Evolutionary conservation across 768 basidiomycete genomes (phyloP).

Genomic region (Roridomyces roridus): DNA sequence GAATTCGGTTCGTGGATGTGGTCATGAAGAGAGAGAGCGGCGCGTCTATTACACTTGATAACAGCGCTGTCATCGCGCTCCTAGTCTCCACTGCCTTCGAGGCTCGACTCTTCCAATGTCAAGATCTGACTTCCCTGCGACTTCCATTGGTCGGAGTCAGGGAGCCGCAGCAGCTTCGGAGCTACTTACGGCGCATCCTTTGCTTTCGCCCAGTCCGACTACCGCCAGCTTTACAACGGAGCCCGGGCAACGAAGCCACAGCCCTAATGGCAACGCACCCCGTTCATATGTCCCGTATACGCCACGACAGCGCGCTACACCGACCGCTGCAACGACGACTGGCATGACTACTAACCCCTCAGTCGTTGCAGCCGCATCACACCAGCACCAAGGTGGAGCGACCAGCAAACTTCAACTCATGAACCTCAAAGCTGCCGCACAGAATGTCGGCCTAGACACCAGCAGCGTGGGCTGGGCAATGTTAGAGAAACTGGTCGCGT

Average conservation of each 20-base stretch:
- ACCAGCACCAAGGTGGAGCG: constrained; percentile 61
- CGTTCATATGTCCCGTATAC: constrained; percentile 40
- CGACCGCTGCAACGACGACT: constrained; percentile 24
- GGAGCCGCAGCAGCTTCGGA: constrained; percentile 60
- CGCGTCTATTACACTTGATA: too few species aligned
- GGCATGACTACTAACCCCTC: constrained; percentile 26
- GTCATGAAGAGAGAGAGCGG: background rate
- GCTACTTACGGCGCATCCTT: constrained; percentile 64
- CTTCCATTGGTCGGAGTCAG: constrained; percentile 59
- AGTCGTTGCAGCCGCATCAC: constrained; percentile 31
- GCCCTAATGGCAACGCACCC: constrained; percentile 48
- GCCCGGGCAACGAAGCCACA: constrained; percentile 35
- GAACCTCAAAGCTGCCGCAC: constrained; percentile 76
- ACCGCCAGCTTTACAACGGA: constrained; percentile 34
- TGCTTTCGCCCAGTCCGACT: constrained; percentile 53
- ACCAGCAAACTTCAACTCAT: constrained; percentile 73
- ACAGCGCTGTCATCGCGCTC: too few species aligned
- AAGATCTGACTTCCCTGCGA: constrained; percentile 56
- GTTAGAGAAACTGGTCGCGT: constrained; percentile 67
- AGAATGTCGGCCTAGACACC: constrained; percentile 68
- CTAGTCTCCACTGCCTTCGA: too few species aligned
- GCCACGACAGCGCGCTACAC: constrained; percentile 15
- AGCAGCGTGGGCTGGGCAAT: constrained; percentile 79
- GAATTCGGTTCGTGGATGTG: constrained; percentile 24
- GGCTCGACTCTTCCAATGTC: too few species aligned